Base-by-base conservation (phyloP, 805 yeast species). In the Torulaspora gathmanii region DNA sequence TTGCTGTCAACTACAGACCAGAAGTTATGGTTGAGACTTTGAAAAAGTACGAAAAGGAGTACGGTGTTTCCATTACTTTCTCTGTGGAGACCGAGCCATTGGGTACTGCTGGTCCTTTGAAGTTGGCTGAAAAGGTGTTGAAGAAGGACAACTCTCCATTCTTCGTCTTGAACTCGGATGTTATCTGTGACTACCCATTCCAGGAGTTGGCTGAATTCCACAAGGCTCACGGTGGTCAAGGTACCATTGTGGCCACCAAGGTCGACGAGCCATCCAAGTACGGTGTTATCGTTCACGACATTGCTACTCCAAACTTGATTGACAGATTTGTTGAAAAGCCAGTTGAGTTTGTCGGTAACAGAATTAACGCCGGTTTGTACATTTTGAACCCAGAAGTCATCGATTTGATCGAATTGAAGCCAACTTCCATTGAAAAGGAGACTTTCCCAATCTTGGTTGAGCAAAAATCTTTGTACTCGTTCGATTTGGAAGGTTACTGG, bases 301-400 rank as follows among this genome's bases (percentile, higher is more conserved):
- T 90, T 74, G 86, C 87, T 69, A 86, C 87, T 61, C 88, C 96
- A 66, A 86, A 91, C 76, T 81, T 88, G 75, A 93, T 93, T 59
- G 99, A 93, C 75, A 82, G 99, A 71, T 93, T 93, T 68, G 99
- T 93, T 58, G 99, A 93, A 78, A 93, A 93, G 79, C 99, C 99
- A 55, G 96, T 88, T 54, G 97, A 93, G 74, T 93, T 93, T 62
- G 99, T 93, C 54, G 99, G 99, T 74, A 93, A 93, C 86, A 88
- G 99, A 79, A 93, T 93, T 69, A 93, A 93, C 68, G 99, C 99
- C 52, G 99, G 99, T 80, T 79, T 93, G 71, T 93, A 93, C 78
- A 90, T 93, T 66, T 78, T 93, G 69, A 93, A 91, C 85, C 99
- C 99, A 60, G 82, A 86, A 56, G 99, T 93, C 58, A 86, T 93